These are phyloP conservation scores for Gossypium bickii DNA, from an alignment of 345 rosid species.

Conservation along the genomic window DNA sequence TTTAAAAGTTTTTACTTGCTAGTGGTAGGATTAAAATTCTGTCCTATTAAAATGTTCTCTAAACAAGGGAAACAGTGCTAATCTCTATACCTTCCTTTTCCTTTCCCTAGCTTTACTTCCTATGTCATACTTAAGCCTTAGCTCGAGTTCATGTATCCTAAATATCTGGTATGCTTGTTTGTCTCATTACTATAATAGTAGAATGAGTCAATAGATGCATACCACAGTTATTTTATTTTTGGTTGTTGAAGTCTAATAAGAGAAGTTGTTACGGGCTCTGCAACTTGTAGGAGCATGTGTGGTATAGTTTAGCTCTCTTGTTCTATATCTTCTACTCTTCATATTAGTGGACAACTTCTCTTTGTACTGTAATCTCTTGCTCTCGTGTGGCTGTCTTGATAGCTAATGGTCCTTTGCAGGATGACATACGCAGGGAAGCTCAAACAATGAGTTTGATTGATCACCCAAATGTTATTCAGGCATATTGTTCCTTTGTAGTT, in stretches of 20 bases:
- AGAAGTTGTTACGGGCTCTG: neutral
- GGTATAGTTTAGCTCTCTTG: neutral
- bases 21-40: neutral
- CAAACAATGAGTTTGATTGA: slow-evolving; percentile 98
- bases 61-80: neutral
- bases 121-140: neutral
- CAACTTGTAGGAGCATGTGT: neutral
- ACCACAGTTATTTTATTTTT: neutral
- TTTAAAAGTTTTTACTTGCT: neutral
- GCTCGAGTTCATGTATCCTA: neutral
- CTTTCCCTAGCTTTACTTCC: neutral
- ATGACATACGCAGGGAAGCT: slow-evolving; percentile 90
- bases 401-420: slow-evolving; percentile 42
- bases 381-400: slow-evolving; percentile 8
- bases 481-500: slow-evolving; percentile 90
- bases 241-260: neutral
- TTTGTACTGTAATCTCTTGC: neutral
- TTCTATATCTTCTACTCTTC: neutral
- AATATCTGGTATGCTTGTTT: neutral
- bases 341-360: neutral
- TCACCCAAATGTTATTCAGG: slow-evolving; percentile 88
- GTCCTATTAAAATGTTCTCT: neutral
- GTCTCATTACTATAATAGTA: neutral
- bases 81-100: neutral
- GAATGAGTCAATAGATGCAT: neutral